phyloP scores from a whole-genome alignment of 2,329 filamentous ascomycete genomes.

The Lojkania enalia region DNA sequence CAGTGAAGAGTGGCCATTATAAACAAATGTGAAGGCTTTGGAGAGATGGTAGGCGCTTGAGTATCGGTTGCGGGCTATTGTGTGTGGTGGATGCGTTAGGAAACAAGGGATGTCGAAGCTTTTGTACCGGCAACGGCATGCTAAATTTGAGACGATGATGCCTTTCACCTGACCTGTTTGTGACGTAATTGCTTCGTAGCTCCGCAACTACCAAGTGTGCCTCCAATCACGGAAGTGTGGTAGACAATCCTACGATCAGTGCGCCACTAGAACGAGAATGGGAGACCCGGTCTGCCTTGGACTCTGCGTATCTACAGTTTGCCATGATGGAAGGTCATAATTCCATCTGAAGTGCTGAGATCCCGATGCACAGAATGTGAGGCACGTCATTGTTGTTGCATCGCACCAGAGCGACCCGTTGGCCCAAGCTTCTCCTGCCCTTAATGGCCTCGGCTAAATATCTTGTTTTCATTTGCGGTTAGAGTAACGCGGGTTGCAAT shows the following conservation, averaged over 20 bases:
- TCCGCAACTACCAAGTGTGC: background rate
- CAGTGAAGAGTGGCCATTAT: constrained; percentile 64
- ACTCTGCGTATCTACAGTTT: background rate
- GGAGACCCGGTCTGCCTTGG: background rate
- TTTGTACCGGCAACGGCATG: constrained; percentile 31
- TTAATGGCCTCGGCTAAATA: background rate
- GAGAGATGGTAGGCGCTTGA: constrained; percentile 14
- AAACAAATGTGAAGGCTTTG: constrained; percentile 32
- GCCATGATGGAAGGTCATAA: background rate
- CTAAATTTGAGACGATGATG: constrained; percentile 14
- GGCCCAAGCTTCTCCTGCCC: constrained; percentile 4
- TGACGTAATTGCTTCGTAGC: constrained; percentile 33
- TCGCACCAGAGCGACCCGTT: constrained; percentile 8
- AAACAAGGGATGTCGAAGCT: constrained; percentile 31
- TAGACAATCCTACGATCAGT: too few relatives aligned
- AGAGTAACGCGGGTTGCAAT: too few relatives aligned
- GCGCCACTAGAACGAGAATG: too few relatives aligned
- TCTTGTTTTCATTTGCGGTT: too few relatives aligned
- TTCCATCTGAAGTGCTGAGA: background rate
- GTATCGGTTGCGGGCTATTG: too few relatives aligned
- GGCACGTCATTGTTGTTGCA: constrained; percentile 18
- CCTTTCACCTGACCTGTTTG: constrained; percentile 31
- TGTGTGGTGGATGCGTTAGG: constrained; percentile 1
- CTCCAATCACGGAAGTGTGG: too few relatives aligned
- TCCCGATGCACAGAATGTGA: background rate